Evolutionary conservation across 495 filamentous ascomycete species (phyloP), one percentile per base, ranked within the genome.

Genomic region (Xylaria venustula): DNA sequence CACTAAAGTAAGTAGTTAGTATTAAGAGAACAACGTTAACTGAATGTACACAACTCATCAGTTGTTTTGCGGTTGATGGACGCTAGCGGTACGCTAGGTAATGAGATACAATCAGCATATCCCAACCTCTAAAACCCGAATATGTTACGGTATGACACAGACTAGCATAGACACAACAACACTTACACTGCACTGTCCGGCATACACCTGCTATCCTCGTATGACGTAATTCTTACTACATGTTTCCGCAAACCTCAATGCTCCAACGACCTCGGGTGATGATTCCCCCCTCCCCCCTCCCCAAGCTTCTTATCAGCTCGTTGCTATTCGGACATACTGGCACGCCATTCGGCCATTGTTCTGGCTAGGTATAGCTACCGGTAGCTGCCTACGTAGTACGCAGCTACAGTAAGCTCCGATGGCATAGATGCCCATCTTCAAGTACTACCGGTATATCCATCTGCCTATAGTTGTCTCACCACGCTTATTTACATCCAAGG

Each of bases 161-260:
- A n/a, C 11, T 42, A 17, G 40, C 3, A 7, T 17, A 12, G 40
- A 17, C 40, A 36, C 48, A n/a, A n/a, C n/a, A n/a, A n/a, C n/a
- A n/a, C n/a, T n/a, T n/a, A n/a, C n/a, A n/a, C n/a, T n/a, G n/a
- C n/a, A n/a, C n/a, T n/a, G n/a, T n/a, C n/a, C n/a, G n/a, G n/a
- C n/a, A n/a, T n/a, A n/a, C n/a, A n/a, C n/a, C 6, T 40, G 37
- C 37, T 15, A 11, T 9, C 14, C 14, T 15, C 37, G 14, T 40
- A 44, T 55, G 53, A 55, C 53, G 53, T 40, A 37, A 55, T 55
- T 15, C 25, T 26, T 40, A 17, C 25, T 17, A 8, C 40, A 28
- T 36, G 34, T 54, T 14, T 23, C 51, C 22, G 19, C 40, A 23
- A 3, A 32, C 7, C 22, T 23, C 12, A 17, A 44, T 20, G 17